These are phyloP conservation scores for Centella asiatica DNA, from an alignment of 129 eudicot genomes.

Conservation along the genomic window DNA sequence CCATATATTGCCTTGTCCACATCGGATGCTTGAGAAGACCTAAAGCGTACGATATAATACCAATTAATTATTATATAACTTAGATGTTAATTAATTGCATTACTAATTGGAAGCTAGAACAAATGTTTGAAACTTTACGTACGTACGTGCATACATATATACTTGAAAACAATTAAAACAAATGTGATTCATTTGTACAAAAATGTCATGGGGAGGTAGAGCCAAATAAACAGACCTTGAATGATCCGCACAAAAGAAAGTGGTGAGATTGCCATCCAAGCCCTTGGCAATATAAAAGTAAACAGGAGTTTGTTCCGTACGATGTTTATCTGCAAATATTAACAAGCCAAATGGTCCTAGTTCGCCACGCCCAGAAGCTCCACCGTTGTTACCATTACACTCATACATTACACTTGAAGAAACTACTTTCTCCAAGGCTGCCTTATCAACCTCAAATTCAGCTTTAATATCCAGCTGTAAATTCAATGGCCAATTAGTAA, in stretches of 20 bases:
- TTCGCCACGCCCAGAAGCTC: constrained; percentile 61
- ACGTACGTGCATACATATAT: too few relatives aligned
- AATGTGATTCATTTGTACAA: neutral
- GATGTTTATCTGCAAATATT: constrained; percentile 38
- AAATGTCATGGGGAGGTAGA: neutral
- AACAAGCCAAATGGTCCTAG: constrained; percentile 83
- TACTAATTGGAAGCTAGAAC: too few relatives aligned
- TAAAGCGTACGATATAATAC: constrained; percentile 1
- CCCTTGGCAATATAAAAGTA: constrained; percentile 70
- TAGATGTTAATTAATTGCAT: too few relatives aligned
- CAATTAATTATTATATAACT: neutral
- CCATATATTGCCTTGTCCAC: constrained; percentile 61
- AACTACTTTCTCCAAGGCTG: constrained; percentile 27
- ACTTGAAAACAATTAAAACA: neutral
- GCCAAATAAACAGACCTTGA: constrained; percentile 30
- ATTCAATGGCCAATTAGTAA: too few relatives aligned
- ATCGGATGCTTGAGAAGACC: constrained; percentile 66
- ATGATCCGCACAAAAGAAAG: constrained; percentile 71
- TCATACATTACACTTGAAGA: constrained; percentile 30
- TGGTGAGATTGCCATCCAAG: constrained; percentile 39
- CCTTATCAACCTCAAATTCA: constrained; percentile 54
- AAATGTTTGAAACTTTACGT: too few relatives aligned
- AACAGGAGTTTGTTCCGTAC: constrained; percentile 60
- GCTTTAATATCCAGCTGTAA: constrained; percentile 74
- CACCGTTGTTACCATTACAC: constrained; percentile 46